These are phyloP conservation scores for Podospora didyma DNA, from an alignment of 495 filamentous ascomycete genomes.

Conservation along the genomic window DNA sequence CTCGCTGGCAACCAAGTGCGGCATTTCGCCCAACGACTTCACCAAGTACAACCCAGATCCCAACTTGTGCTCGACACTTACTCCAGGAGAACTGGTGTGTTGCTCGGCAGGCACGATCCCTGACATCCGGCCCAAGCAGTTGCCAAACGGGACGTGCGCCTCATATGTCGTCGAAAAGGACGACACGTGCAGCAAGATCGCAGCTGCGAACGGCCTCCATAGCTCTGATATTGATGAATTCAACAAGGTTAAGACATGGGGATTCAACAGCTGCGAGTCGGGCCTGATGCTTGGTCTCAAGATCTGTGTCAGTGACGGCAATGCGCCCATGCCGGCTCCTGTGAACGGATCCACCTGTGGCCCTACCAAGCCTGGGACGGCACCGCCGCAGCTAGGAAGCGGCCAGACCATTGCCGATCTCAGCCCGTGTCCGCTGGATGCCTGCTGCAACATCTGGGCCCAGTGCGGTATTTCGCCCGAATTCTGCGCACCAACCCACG, in stretches of 20 bases:
- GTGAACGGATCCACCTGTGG: slow-evolving; percentile 41
- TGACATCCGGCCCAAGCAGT: slow-evolving; percentile 33
- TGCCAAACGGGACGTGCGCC: slow-evolving; percentile 41
- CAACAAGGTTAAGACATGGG: slow-evolving; percentile 50
- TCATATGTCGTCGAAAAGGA: slow-evolving; percentile 26
- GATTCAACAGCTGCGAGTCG: slow-evolving; percentile 45
- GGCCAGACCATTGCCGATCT: slow-evolving; percentile 15
- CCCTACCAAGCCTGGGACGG: slow-evolving; percentile 37
- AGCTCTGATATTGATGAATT: slow-evolving; percentile 28
- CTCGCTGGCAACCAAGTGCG: slow-evolving; percentile 37
- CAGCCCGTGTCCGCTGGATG: slow-evolving; percentile 37
- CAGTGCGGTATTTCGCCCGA: slow-evolving; percentile 44
- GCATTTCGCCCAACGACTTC: slow-evolving; percentile 34
- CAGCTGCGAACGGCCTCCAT: slow-evolving; percentile 27
- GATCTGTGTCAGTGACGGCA: slow-evolving; percentile 49
- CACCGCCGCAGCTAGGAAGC: slow-evolving; percentile 9
- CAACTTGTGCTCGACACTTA: slow-evolving; percentile 34
- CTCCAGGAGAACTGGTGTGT: slow-evolving; percentile 40
- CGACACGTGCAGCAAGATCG: slow-evolving; percentile 36
- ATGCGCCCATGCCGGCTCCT: slow-evolving; percentile 40
- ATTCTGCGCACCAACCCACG: slow-evolving; percentile 43
- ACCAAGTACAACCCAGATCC: slow-evolving; percentile 34
- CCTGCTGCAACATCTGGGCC: slow-evolving; percentile 20
- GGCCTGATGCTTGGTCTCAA: slow-evolving; percentile 16
- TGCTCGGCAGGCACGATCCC: slow-evolving; percentile 38